Conservation (phyloP, 2,329 filamentous ascomycete species). For the Elsinoe arachidis region DNA sequence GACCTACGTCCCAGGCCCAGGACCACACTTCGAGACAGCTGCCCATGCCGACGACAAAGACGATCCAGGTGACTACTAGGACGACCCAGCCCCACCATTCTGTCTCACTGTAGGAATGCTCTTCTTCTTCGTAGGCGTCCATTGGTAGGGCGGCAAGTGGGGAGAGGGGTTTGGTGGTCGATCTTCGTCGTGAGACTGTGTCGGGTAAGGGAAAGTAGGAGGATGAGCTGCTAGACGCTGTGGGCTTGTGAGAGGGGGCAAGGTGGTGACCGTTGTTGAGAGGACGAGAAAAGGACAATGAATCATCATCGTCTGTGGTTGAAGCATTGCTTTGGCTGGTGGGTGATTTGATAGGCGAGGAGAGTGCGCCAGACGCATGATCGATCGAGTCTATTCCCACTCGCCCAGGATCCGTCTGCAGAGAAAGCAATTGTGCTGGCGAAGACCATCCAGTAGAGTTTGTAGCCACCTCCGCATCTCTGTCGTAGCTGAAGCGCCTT, state of each 20-base stretch:
- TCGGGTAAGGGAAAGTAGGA: slow-evolving; percentile 24
- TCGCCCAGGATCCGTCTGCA: slow-evolving; percentile 12
- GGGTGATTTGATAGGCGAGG: slow-evolving; percentile 27
- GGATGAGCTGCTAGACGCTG: slow-evolving; percentile 19
- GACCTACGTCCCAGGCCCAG: slow-evolving; percentile 98
- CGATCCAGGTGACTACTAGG: slow-evolving; percentile 80
- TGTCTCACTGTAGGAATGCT: slow-evolving; percentile 89
- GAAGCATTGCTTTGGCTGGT: slow-evolving; percentile 52
- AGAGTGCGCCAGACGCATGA: slow-evolving; percentile 8
- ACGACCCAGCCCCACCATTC: slow-evolving; percentile 98
- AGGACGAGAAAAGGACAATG: slow-evolving; percentile 50
- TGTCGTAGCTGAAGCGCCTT: slow-evolving; percentile 32
- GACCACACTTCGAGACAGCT: slow-evolving; percentile 92
- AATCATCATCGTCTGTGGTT: slow-evolving; percentile 78
- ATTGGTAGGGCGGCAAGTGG: slow-evolving; percentile 20
- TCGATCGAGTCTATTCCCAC: slow-evolving; percentile 7
- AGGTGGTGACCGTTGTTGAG: slow-evolving; percentile 17
- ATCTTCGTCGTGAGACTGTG: slow-evolving; percentile 16
- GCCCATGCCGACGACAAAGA: slow-evolving; percentile 95
- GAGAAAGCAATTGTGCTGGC: slow-evolving; percentile 14
- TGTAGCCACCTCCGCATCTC: slow-evolving; percentile 22
- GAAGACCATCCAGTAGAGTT: slow-evolving; percentile 6
- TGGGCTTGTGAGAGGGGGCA: slow-evolving; percentile 15
- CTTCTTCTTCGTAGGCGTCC: slow-evolving; percentile 33
- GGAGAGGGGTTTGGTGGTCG: slow-evolving; percentile 15